Base-by-base conservation (phyloP, 2,329 filamentous ascomycete species). In the Coniochaeta prunicola region DNA sequence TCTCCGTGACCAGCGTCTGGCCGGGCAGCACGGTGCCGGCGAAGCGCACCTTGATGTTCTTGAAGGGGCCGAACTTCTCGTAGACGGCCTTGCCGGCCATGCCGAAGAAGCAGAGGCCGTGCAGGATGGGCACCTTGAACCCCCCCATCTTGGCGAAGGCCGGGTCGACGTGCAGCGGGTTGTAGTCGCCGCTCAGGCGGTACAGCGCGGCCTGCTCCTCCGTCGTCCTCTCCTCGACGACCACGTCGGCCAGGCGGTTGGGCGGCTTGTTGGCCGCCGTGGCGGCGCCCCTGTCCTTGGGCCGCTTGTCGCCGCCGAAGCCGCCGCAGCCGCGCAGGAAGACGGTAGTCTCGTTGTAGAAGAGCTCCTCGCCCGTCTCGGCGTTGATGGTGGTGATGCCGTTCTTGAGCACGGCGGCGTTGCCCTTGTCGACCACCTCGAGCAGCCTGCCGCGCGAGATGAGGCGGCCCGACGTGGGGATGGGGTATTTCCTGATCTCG, bases 41-140 rank as follows among this genome's bases (percentile, higher is more conserved):
- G 72, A 96, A 96, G 63, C 92, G 82, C 26, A 96, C 92, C 81
- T 96, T 96, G 78, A 96, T 87, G 77, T 92, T 96, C 81, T 89
- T 91, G 77, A 89, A 92, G 53, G 83, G 76, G 4, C 94, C 94
- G 68, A 87, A 97, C 12, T 81, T 88, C 75, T 91, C 84, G 72
- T 92, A 89, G 40, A 99, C 86, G 61, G 93, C 92, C 82, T 96
- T 97, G 64, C 88, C 91, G 17, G 90, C 88, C 64, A 97, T 85
- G 66, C 94, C 94, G 69, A 99, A 93, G 71, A 87, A 94, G 83
- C 92, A 96, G 38, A 99, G 85, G n/a, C 94, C 94, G 78, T 99
- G 94, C 58, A 99, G 80, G 71, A 99, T 99, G 13, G 94, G 94
- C 30, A 80, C 85, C 77, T 94, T 89, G 85, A 99, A 99, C 60